Conservation (phyloP, 164 flowering plant species). For the Euptelea pleiosperma region DNA sequence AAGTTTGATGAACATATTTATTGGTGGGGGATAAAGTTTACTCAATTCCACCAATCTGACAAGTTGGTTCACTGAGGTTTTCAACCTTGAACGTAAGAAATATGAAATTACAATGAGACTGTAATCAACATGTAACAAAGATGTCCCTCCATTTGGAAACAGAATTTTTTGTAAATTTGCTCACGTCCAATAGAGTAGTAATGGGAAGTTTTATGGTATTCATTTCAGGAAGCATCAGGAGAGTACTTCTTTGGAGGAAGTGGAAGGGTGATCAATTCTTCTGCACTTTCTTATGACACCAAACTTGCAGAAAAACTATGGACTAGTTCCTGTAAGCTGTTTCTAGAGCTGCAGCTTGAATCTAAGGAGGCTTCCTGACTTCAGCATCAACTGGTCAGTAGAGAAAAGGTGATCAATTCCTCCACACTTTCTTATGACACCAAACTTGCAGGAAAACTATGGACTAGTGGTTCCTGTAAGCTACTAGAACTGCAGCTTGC, state of each 20-base stretch:
- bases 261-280: constrained; percentile 63
- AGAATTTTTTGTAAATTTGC: not conserved
- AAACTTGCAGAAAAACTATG: constrained; percentile 61
- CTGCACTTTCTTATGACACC: constrained; percentile 50
- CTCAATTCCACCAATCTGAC: not conserved
- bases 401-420: constrained; percentile 60
- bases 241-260: constrained; percentile 79
- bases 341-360: constrained; percentile 28
- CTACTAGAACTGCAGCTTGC: constrained; percentile 30
- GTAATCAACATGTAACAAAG: not conserved
- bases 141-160: not conserved
- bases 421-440: constrained; percentile 56
- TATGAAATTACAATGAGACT: not conserved
- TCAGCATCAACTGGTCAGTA: too few species aligned
- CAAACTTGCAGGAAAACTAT: constrained; percentile 53
- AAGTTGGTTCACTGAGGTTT: not conserved
- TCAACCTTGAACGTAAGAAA: not conserved
- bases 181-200: too few species aligned
- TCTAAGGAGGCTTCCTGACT: constrained; percentile 10
- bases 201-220: not conserved
- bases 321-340: constrained; percentile 48
- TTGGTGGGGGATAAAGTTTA: too few species aligned
- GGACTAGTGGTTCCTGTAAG: constrained; percentile 55
- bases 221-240: constrained; percentile 70
- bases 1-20: too few species aligned